These are phyloP conservation scores for Xylariaceae sp. DNA, from an alignment of 2,329 filamentous ascomycete species.

Conservation along the genomic window DNA sequence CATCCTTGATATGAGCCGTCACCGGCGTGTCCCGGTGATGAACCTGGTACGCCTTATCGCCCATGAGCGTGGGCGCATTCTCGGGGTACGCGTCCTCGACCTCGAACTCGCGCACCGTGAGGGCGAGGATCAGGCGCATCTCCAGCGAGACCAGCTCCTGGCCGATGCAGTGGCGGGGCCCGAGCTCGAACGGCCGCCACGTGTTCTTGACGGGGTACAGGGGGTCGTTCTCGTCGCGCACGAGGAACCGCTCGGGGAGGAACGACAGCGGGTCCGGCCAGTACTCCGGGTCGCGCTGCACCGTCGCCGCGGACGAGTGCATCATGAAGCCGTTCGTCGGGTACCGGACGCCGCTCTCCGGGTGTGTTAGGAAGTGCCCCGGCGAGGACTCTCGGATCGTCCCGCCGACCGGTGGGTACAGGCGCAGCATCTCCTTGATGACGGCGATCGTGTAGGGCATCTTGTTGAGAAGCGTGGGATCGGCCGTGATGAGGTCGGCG, in stretches of 20 bases:
- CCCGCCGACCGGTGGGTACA: slow-evolving; percentile 51
- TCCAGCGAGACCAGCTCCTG: slow-evolving; percentile 59
- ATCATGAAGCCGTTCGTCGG: slow-evolving; percentile 43
- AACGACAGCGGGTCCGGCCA: slow-evolving; percentile 45
- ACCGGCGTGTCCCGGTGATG: slow-evolving; percentile 8
- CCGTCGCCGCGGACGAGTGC: slow-evolving; percentile 22
- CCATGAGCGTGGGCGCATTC: slow-evolving; percentile 38
- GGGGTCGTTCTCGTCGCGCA: slow-evolving; percentile 33
- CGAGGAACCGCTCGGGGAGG: slow-evolving; percentile 47
- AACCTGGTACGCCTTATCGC: slow-evolving; percentile 36
- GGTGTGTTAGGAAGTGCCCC: slow-evolving; percentile 45
- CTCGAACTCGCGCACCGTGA: slow-evolving; percentile 54
- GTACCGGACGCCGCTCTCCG: slow-evolving; percentile 45
- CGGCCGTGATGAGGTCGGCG: slow-evolving; percentile 42
- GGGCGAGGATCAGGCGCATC: slow-evolving; percentile 51
- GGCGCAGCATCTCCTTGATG: slow-evolving; percentile 55
- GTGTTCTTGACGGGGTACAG: slow-evolving; percentile 46
- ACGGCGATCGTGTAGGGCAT: slow-evolving; percentile 55
- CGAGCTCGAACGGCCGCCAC: slow-evolving; percentile 57
- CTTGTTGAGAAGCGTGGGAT: slow-evolving; percentile 51
- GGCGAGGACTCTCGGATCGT: slow-evolving; percentile 42
- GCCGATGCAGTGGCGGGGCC: slow-evolving; percentile 57
- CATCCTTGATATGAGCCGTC: slow-evolving; percentile 32
- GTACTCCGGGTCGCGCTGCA: slow-evolving; percentile 39
- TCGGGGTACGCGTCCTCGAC: slow-evolving; percentile 46